These are phyloP conservation scores for Arabidopsis lyrata DNA, from an alignment of 441 rosid species.

Conservation along the genomic window DNA sequence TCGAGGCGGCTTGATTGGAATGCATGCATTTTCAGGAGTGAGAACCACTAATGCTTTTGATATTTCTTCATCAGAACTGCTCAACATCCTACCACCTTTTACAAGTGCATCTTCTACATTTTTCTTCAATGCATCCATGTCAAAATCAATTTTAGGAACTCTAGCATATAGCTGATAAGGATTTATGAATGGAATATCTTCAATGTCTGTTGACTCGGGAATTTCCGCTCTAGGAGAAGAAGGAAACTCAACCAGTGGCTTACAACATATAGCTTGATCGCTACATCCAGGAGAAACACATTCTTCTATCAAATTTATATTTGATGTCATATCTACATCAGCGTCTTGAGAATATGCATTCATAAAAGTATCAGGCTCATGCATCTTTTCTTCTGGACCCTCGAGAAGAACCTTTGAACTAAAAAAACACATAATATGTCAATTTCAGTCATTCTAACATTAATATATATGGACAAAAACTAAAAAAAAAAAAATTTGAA, in stretches of 20 bases:
- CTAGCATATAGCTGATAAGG: constrained; percentile 31
- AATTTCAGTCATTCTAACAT: background rate
- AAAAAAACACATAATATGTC: constrained; percentile 13
- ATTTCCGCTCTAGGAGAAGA: constrained; percentile 34
- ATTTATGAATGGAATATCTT: constrained; percentile 38
- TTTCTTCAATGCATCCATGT: constrained; percentile 46
- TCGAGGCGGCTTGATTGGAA: constrained; percentile 39
- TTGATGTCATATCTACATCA: background rate
- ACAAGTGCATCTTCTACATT: constrained; percentile 39
- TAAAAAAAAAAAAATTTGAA: no score
- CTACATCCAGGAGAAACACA: constrained; percentile 30
- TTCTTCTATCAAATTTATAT: constrained; percentile 31
- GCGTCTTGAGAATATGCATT: background rate
- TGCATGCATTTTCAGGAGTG: constrained; percentile 50
- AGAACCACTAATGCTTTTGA: constrained; percentile 59
- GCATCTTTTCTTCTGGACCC: constrained; percentile 33
- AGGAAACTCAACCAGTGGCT: constrained; percentile 46
- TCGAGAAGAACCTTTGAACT: constrained; percentile 61
- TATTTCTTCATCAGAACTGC: background rate
- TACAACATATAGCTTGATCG: constrained; percentile 15
- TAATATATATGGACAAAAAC: background rate
- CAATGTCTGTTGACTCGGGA: constrained; percentile 29
- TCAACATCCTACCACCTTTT: background rate
- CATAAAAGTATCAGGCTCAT: background rate
- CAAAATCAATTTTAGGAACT: constrained; percentile 55